Conservation (phyloP, 768 basidiomycete species). For the Termitomyces sp. region DNA sequence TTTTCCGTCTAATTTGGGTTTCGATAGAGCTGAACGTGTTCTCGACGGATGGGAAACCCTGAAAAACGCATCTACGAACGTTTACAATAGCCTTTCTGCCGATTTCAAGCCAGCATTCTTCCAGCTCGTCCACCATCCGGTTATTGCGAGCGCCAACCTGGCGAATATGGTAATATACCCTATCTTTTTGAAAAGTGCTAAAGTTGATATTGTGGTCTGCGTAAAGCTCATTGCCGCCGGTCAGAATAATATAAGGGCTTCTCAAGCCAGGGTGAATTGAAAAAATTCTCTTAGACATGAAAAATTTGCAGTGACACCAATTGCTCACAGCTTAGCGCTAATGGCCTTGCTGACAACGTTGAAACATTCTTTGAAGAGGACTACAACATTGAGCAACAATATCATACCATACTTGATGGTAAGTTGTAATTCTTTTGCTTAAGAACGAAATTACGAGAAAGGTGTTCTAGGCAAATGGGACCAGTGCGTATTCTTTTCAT, state of each 20-base stretch:
- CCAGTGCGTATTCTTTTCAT: slow-evolving; percentile 30
- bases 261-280: slow-evolving; percentile 46
- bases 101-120: slow-evolving; percentile 53
- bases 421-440: slow-evolving; percentile 8
- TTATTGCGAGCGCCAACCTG: slow-evolving; percentile 53
- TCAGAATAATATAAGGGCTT: slow-evolving; percentile 52
- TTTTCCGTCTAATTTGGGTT: not conserved
- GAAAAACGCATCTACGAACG: slow-evolving; percentile 15
- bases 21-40: slow-evolving; percentile 50
- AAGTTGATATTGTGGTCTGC: not conserved
- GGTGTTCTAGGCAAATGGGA: slow-evolving; percentile 52
- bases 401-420: slow-evolving; percentile 54
- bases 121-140: slow-evolving; percentile 55
- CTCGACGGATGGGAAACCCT: slow-evolving; percentile 45
- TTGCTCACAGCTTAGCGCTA: slow-evolving; percentile 43
- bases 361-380: slow-evolving; percentile 56
- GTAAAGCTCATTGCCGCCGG: slow-evolving; percentile 49
- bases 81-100: slow-evolving; percentile 47
- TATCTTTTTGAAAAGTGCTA: not conserved
- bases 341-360: slow-evolving; percentile 48
- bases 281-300: not conserved
- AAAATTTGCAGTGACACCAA: not conserved
- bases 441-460: not conserved
- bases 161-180: slow-evolving; percentile 38
- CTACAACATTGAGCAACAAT: slow-evolving; percentile 53